Base-by-base conservation (phyloP, 805 yeast species). In the Kazachstania bromeliacearum region DNA sequence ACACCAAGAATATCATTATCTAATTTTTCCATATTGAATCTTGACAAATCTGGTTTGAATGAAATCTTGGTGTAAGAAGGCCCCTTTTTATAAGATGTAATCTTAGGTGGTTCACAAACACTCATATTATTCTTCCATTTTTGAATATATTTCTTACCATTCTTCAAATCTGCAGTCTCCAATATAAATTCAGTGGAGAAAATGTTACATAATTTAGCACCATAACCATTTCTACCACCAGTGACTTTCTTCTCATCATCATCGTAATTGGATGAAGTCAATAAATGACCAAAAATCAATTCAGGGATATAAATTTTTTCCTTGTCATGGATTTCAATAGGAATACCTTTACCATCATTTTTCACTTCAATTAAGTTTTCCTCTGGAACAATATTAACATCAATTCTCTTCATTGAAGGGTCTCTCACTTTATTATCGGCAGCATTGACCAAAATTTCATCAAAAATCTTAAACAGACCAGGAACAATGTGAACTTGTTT, bases 381-480 rank as follows among this genome's bases (percentile, higher is more conserved):
- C 40, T 79, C 95, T 4, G 79, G 68, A 48, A 84, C 79, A 38
- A 92, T 85, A 27, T 63, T 70, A n/a, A 92, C 97, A 38, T 77
- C 84, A 43, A 92, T 75, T 48, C 72, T 76, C 47, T 77, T 82
- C 99, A 92, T 92, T 7, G 71, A 47, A 1, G 95, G 85, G 56
- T 92, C 99, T 48, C 97, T 75, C 42, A 89, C 89, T 64, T 92
- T 92, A 67, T 92, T 92, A 62, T 92, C 99, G 10, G 99, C 99
- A 5, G 99, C 97, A 59, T 92, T 92, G 36, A 92, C 99, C 43
- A 92, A 66, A 40, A 92, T 88, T 63, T 92, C 99, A 60, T 92
- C 99, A 57, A 92, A 92, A 38, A 92, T 89, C 63, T 92, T 92
- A 64, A 85, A 89, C 42, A 92, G 64, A 33, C 97, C 99, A 2